These are phyloP conservation scores for Magnusiomyces paraingens DNA, from an alignment of 1,139 yeast species.

Conservation along the genomic window DNA sequence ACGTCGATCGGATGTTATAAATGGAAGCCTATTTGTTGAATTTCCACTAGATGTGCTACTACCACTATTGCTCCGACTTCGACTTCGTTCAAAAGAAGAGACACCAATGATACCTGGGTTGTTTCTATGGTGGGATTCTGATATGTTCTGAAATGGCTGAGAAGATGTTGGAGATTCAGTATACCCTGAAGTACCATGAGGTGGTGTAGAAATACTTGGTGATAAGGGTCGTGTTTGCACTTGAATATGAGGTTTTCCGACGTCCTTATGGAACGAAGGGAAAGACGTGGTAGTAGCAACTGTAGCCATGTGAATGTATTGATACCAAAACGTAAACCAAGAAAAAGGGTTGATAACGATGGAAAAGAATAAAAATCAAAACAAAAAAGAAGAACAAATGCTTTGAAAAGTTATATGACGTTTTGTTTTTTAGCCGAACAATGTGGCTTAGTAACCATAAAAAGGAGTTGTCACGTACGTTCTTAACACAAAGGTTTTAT, in stretches of 20 bases:
- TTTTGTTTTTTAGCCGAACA: too few relatives aligned
- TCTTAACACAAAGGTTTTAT: too few relatives aligned
- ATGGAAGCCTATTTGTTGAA: conserved; percentile 5
- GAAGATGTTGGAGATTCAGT: conserved; percentile 1
- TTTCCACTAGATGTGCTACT: not conserved
- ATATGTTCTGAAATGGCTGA: conserved; percentile 1
- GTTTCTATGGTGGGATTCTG: not conserved
- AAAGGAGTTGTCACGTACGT: too few relatives aligned
- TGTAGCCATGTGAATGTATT: not conserved
- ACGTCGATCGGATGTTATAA: conserved; percentile 9
- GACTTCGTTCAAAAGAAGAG: not conserved
- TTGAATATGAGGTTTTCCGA: not conserved
- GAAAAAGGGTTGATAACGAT: too few relatives aligned
- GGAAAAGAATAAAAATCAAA: too few relatives aligned
- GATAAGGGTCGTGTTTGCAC: not conserved
- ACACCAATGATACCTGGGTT: not conserved
- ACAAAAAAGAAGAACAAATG: too few relatives aligned
- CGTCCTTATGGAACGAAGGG: not conserved
- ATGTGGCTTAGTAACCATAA: too few relatives aligned
- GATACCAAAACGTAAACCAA: too few relatives aligned
- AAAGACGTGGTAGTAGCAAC: not conserved
- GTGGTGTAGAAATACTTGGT: not conserved
- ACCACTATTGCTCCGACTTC: not conserved
- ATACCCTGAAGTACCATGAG: not conserved
- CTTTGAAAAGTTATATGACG: too few relatives aligned